Base-by-base conservation (phyloP, 257 asterid species). In the Linaria vulgaris region DNA sequence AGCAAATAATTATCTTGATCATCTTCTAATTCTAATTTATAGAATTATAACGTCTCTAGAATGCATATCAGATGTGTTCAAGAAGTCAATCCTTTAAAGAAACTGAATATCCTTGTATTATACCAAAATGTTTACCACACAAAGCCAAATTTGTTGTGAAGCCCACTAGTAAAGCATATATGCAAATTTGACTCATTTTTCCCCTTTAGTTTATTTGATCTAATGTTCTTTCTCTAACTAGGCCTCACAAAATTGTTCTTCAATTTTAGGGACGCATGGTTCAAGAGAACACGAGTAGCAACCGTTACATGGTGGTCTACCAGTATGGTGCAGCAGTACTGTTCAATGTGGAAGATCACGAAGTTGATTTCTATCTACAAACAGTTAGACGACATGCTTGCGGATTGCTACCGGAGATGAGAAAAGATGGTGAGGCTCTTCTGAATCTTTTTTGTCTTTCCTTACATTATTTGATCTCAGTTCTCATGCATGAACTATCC, bases 301-400 rank as follows among this genome's bases (percentile, higher is more conserved):
- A 72, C 45, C 84, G 79, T 44, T 87, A 82, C 83, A 78, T 92
- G 96, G 78, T 92, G 60, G 97, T 92, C 34, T 92, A 80, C 84
- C 95, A 87, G 69, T 92, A 92, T 77, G 99, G 99, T 65, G 77
- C 99, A 25, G 84, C 87, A 55, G 85, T 92, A 68, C 76, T 92
- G 62, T 87, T 92, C 85, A 92, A 92, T 67, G 88, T 92, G 74
- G 95, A 85, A 72, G 99, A 92, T 60, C 80, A 81, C 41, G 96
- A 89, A 69, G 86, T 82, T 67, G 96, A 90, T 73, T 67, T 70
- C 62, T 87, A 80, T 77, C 81, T 92, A 70, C 84, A 85, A 71
- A 67, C 82, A 74, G 90, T 83, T 68, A 75, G 84, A 77, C 86
- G 70, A 75, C 90, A 87, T 68, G 84, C 94, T 59, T 77, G 90